These are phyloP conservation scores for Oryza meridionalis DNA, from an alignment of 176 grass and related monocot genomes.

Conservation along the genomic window DNA sequence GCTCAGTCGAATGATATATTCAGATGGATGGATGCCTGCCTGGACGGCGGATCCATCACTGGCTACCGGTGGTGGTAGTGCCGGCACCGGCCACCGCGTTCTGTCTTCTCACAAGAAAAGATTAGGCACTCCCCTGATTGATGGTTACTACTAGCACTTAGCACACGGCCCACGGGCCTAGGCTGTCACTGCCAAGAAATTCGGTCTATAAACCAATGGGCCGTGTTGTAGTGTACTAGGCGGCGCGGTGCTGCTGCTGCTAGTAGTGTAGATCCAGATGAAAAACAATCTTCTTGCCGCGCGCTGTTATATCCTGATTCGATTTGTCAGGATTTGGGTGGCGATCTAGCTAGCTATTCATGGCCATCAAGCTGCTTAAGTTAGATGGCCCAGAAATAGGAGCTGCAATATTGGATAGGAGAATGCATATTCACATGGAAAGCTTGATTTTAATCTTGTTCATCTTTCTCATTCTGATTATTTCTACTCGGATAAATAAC, in stretches of 20 bases:
- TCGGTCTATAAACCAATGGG: no score
- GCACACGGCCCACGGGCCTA: no score
- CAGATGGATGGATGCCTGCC: neutral
- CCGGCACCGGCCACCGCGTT: conserved; percentile 4
- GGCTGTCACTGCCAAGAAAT: no score
- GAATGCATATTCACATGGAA: neutral
- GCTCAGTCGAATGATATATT: no score
- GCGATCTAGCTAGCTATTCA: neutral
- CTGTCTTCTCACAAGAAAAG: no score
- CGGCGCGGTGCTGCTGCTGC: neutral
- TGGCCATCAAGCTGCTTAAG: neutral
- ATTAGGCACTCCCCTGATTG: no score
- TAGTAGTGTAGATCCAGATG: no score
- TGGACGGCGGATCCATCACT: neutral
- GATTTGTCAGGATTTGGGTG: neutral
- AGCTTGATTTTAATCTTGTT: neutral
- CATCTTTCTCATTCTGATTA: neutral
- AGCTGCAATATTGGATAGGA: neutral
- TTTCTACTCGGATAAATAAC: neutral
- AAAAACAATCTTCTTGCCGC: neutral
- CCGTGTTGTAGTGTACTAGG: no score
- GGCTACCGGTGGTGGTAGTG: conserved; percentile 4
- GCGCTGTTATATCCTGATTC: neutral
- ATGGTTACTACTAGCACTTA: no score
- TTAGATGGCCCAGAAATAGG: neutral